Evolutionary conservation across 2,329 filamentous ascomycete genomes (phyloP).

Genomic region (Elsinoe ampelina): DNA sequence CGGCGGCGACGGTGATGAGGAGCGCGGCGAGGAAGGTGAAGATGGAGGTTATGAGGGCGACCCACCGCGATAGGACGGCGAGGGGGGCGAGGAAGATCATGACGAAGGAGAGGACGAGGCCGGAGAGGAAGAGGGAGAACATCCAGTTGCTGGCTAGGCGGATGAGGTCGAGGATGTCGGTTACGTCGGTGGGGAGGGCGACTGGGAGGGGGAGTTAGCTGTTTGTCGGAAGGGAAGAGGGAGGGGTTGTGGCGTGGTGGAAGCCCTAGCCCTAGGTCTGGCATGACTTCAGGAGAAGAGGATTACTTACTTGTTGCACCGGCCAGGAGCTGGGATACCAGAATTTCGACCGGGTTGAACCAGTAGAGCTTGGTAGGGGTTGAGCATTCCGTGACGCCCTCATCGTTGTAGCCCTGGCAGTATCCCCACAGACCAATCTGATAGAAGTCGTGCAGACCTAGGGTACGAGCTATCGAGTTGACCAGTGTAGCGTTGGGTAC

Average conservation of each 20-base stretch:
- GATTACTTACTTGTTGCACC: constrained; percentile 59
- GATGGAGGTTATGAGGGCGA: constrained; percentile 57
- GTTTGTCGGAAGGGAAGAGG: background rate
- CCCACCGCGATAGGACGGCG: constrained; percentile 44
- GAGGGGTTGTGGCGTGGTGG: background rate
- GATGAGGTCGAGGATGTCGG: constrained; percentile 64
- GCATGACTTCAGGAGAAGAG: background rate
- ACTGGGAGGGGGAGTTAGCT: constrained; percentile 36
- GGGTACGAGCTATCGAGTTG: constrained; percentile 75
- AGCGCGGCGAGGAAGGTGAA: constrained; percentile 59
- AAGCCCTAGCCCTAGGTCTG: too few relatives aligned
- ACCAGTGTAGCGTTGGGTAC: constrained; percentile 66
- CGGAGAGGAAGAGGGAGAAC: constrained; percentile 78
- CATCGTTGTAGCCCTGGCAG: constrained; percentile 72
- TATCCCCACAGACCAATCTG: constrained; percentile 86
- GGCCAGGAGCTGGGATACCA: constrained; percentile 68
- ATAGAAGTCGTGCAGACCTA: constrained; percentile 91
- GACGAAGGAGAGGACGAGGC: constrained; percentile 59
- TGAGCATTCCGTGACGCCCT: constrained; percentile 70
- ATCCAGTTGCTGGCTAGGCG: constrained; percentile 69
- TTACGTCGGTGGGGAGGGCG: constrained; percentile 64
- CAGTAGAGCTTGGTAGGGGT: constrained; percentile 63
- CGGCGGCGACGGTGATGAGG: constrained; percentile 57
- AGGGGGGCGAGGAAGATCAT: constrained; percentile 57
- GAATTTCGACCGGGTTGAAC: constrained; percentile 82